A percentile compares a stretch with the other conserved stretches of the same genome.
Conservation (phyloP, 768 basidiomycete genomes). For the Boletellus ananas region DNA sequence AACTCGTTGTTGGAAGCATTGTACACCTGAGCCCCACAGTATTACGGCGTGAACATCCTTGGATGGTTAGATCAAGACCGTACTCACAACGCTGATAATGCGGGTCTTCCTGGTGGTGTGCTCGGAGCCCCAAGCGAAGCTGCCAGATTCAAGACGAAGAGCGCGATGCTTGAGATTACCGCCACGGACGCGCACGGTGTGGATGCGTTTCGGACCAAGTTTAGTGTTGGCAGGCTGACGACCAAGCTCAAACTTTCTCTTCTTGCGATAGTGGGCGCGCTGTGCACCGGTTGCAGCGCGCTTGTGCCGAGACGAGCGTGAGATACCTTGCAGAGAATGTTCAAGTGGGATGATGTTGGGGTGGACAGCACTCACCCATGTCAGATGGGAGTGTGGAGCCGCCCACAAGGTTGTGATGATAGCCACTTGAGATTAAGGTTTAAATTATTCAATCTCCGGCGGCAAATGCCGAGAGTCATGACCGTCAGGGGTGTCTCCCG, state of each 20-base stretch:
- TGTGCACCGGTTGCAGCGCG: conserved; percentile 91
- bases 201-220: conserved; percentile 92
- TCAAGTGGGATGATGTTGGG: conserved; percentile 1
- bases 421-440: conserved; percentile 38
- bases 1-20: conserved; percentile 97
- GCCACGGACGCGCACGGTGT: conserved; percentile 92
- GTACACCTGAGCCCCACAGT: conserved; percentile 65
- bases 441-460: conserved; percentile 27
- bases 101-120: conserved; percentile 93
- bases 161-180: conserved; percentile 96
- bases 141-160: conserved; percentile 92
- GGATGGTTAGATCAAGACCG: background rate
- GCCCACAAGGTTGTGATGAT: conserved; percentile 51
- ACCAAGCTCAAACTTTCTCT: conserved; percentile 99
- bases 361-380: conserved; percentile 64
- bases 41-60: conserved; percentile 4
- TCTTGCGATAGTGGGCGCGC: conserved; percentile 97
- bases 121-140: conserved; percentile 99
- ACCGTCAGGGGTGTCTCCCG: too few species aligned
- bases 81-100: conserved; percentile 89
- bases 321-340: conserved; percentile 70
- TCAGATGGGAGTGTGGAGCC: conserved; percentile 40
- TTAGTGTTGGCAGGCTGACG: conserved; percentile 97
- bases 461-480: conserved; percentile 13
- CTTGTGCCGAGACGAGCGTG: conserved; percentile 96